phyloP scores from a whole-genome alignment of 2,329 filamentous ascomycete species.

The Exophiala oligosperma region DNA sequence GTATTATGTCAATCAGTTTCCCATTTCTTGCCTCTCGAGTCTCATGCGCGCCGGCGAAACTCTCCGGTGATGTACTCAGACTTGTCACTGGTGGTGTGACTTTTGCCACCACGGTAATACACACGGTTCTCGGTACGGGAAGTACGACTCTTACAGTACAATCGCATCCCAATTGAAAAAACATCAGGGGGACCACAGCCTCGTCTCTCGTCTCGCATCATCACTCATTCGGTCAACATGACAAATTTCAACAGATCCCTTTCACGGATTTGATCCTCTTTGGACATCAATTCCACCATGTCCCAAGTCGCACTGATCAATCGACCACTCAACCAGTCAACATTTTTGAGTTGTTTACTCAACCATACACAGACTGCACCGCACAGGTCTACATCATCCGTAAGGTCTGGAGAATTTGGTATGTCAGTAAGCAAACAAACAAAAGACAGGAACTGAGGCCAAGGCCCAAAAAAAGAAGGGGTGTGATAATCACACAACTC shows the following conservation, averaged over 20 bases:
- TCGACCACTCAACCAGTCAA: slow-evolving; percentile 23
- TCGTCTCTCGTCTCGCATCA: background rate
- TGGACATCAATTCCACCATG: slow-evolving; percentile 20
- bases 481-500: background rate
- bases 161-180: background rate
- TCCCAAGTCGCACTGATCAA: slow-evolving; percentile 24
- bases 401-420: slow-evolving; percentile 15
- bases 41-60: no score
- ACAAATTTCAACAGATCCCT: slow-evolving; percentile 22
- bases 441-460: no score
- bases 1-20: no score
- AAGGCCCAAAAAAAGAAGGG: background rate
- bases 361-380: slow-evolving; percentile 32
- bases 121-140: no score
- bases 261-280: slow-evolving; percentile 16
- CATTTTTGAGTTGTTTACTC: slow-evolving; percentile 4
- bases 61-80: no score
- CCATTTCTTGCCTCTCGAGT: no score
- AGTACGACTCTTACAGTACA: background rate
- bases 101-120: no score
- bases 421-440: no score
- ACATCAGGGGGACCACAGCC: no score
- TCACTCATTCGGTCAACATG: slow-evolving; percentile 7
- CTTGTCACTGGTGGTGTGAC: no score
- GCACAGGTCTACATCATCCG: slow-evolving; percentile 30